Conservation (phyloP, 1,139 yeast genomes). For the Meyerozyma sp. region DNA sequence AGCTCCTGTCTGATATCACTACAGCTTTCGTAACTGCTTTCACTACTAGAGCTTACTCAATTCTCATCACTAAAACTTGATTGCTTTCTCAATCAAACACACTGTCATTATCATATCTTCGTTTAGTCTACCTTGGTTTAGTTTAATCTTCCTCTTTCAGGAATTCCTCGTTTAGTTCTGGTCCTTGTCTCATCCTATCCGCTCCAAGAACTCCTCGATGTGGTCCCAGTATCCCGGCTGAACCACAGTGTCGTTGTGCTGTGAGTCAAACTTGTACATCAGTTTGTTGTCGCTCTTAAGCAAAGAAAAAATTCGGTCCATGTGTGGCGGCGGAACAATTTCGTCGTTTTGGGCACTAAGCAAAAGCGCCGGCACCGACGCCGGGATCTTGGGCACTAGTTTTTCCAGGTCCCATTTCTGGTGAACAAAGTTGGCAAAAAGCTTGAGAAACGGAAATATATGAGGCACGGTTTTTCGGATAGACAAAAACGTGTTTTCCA, state of each 20-base stretch:
- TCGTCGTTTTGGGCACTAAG: constrained; percentile 78
- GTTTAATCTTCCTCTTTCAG: too few species aligned
- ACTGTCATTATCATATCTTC: too few species aligned
- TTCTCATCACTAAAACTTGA: too few species aligned
- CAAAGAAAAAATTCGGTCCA: constrained; percentile 54
- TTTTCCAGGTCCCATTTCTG: constrained; percentile 81
- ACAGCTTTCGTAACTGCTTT: too few species aligned
- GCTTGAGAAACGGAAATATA: constrained; percentile 63
- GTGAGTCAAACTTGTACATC: constrained; percentile 53
- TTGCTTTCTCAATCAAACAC: too few species aligned
- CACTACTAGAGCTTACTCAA: too few species aligned
- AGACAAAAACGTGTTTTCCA: constrained; percentile 84
- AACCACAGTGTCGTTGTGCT: constrained; percentile 75
- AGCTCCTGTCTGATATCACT: too few species aligned
- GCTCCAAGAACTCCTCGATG: constrained; percentile 49
- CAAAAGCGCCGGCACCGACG: constrained; percentile 60
- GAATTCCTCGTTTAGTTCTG: too few species aligned
- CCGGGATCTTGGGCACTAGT: constrained; percentile 48
- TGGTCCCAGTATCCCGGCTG: constrained; percentile 74
- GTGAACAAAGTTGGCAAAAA: constrained; percentile 59
- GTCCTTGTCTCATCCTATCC: neutral
- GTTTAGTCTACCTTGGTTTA: too few species aligned
- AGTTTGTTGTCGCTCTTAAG: constrained; percentile 42
- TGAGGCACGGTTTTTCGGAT: constrained; percentile 79
- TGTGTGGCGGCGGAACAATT: constrained; percentile 85